phyloP scores from a whole-genome alignment of 164 flowering plant species.

The Buxus sempervirens region DNA sequence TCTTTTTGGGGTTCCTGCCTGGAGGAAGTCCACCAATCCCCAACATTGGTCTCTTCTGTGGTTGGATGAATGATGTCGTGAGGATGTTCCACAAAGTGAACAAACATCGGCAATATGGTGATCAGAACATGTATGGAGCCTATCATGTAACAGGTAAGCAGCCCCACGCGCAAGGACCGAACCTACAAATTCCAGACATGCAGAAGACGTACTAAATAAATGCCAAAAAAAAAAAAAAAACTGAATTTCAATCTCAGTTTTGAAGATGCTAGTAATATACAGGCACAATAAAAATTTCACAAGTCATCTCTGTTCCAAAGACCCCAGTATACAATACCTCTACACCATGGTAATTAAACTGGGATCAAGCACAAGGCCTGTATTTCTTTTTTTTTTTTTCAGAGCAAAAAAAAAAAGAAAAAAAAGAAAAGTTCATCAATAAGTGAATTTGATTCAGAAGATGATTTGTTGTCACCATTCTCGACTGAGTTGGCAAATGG shows the following conservation, averaged over 20 bases:
- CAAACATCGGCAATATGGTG: constrained; percentile 92
- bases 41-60: constrained; percentile 37
- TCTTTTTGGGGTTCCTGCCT: constrained; percentile 49
- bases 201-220: not conserved
- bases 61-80: constrained; percentile 55
- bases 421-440: constrained; percentile 87
- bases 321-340: constrained; percentile 92
- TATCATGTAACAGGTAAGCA: constrained; percentile 86
- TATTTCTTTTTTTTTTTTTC: no score
- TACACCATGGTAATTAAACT: constrained; percentile 70
- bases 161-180: constrained; percentile 93
- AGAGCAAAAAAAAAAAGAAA: no score
- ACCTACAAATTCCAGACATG: constrained; percentile 43
- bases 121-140: constrained; percentile 91
- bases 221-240: no score
- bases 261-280: constrained; percentile 47
- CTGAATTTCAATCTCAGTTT: not conserved
- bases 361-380: constrained; percentile 55
- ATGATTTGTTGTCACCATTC: constrained; percentile 26
- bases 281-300: constrained; percentile 96
- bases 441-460: constrained; percentile 50
- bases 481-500: constrained; percentile 63
- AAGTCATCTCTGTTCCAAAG: constrained; percentile 76
- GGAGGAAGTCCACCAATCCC: constrained; percentile 60
- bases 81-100: constrained; percentile 85